Evolutionary conservation across 169 alveolate genomes (phyloP).

Genomic region (Pseudocohnilembus persalinus): DNA sequence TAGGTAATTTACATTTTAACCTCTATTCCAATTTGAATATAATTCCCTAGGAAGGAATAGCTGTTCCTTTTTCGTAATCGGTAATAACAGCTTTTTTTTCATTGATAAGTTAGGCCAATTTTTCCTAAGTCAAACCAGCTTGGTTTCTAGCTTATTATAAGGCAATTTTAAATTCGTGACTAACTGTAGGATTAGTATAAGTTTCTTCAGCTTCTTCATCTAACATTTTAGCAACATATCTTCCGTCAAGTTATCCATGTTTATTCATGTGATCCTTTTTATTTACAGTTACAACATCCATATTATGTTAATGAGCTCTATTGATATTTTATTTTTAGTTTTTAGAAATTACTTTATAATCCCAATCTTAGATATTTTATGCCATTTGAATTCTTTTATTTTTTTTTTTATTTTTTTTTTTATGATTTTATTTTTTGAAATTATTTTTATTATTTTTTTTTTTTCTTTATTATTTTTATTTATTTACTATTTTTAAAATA

Average conservation of each 20-base stretch:
- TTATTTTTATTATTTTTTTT: no score
- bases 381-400: no score
- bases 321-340: no score
- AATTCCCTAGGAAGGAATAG: slow-evolving; percentile 57
- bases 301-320: no score
- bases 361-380: no score
- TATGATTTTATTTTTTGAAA: no score
- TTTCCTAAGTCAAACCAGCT: slow-evolving; percentile 62
- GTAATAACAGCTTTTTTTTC: slow-evolving; percentile 64
- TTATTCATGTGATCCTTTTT: slow-evolving; percentile 7
- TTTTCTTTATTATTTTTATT: no score
- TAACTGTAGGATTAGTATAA: slow-evolving; percentile 8
- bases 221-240: slow-evolving; percentile 17
- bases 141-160: slow-evolving; percentile 63
- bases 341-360: no score
- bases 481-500: no score
- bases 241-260: slow-evolving; percentile 1
- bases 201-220: slow-evolving; percentile 22
- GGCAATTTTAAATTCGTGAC: slow-evolving; percentile 40
- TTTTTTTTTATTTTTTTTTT: no score
- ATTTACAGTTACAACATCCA: no score
- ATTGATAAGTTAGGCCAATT: slow-evolving; percentile 67
- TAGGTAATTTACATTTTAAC: slow-evolving; percentile 55
- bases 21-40: slow-evolving; percentile 67
- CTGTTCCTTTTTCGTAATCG: slow-evolving; percentile 68